Percentiles rank a stretch among this genome's conserved stretches.
Conservation (phyloP, 176 grass and related monocot species). For the Melocanna baccifera region DNA sequence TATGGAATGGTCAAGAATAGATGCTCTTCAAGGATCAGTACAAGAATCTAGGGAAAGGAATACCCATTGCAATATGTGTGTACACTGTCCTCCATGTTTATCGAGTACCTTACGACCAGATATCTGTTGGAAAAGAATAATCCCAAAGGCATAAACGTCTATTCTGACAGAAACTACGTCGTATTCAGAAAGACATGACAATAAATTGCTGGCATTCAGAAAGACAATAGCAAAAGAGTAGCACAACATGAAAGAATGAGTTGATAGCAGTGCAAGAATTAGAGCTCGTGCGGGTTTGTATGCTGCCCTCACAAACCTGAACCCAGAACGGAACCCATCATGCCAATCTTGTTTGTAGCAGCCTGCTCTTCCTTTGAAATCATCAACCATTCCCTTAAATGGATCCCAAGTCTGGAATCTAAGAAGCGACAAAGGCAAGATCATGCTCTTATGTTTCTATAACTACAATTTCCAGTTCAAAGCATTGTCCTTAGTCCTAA, state of each 20-base stretch:
- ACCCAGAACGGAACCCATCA: too few relatives aligned
- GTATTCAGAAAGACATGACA: constrained; percentile 33
- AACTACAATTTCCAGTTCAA: not conserved
- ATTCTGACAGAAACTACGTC: constrained; percentile 39
- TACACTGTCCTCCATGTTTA: constrained; percentile 42
- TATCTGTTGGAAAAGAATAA: constrained; percentile 82
- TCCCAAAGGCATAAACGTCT: constrained; percentile 45
- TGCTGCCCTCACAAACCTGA: too few relatives aligned
- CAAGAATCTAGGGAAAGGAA: constrained; percentile 2
- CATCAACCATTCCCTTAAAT: too few relatives aligned
- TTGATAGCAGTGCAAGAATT: not conserved
- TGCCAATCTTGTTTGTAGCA: too few relatives aligned
- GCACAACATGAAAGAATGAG: not conserved
- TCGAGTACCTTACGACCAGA: constrained; percentile 50
- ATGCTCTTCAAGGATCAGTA: too few relatives aligned
- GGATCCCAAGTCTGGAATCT: too few relatives aligned
- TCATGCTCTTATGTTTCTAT: not conserved
- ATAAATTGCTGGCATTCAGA: constrained; percentile 6
- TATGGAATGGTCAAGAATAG: too few relatives aligned
- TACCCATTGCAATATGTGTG: constrained; percentile 69
- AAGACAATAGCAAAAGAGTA: not conserved
- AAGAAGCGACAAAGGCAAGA: too few relatives aligned
- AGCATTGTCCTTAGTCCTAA: not conserved
- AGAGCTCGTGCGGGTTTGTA: not conserved
- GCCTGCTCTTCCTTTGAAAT: too few relatives aligned